A percentile compares a stretch with the other conserved stretches of the same genome.
Evolutionary conservation across 2,329 filamentous ascomycete genomes (phyloP).

Genomic region (Dactylellina cionopaga): DNA sequence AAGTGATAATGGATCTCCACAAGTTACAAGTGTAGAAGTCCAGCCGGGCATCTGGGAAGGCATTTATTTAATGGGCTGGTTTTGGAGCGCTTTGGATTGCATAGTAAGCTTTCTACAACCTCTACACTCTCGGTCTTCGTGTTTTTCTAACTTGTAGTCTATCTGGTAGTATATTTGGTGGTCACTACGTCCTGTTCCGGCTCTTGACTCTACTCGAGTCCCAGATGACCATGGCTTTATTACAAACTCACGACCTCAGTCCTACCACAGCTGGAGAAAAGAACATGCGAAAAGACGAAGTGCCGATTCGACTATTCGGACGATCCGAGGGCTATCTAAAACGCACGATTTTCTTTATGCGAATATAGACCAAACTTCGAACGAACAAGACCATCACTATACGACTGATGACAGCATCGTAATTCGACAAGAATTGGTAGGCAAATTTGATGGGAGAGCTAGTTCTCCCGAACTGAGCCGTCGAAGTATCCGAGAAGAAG

Average conservation of each 20-base stretch:
- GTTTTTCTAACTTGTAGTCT: not conserved
- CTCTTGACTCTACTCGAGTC: not conserved
- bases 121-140: not conserved
- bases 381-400: constrained; percentile 4
- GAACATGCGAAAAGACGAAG: constrained; percentile 47
- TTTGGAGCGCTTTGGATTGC: constrained; percentile 38
- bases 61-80: constrained; percentile 46
- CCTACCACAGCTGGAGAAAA: constrained; percentile 48
- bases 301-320: constrained; percentile 42
- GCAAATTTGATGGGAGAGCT: constrained; percentile 43
- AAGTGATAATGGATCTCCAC: not conserved
- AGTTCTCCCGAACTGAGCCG: constrained; percentile 45
- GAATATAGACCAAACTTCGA: constrained; percentile 16
- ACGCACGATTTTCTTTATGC: constrained; percentile 5
- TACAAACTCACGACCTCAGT: constrained; percentile 27
- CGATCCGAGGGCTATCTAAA: constrained; percentile 37
- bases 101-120: constrained; percentile 10
- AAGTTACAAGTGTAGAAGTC: constrained; percentile 33
- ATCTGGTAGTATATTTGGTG: constrained; percentile 35
- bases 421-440: constrained; percentile 14
- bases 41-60: constrained; percentile 50
- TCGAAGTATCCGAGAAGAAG: constrained; percentile 39
- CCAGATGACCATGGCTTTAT: not conserved
- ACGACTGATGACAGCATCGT: constrained; percentile 14
- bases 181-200: constrained; percentile 5